phyloP scores from a whole-genome alignment of 2,329 filamentous ascomycete species.

The Fusarium subglutinans region DNA sequence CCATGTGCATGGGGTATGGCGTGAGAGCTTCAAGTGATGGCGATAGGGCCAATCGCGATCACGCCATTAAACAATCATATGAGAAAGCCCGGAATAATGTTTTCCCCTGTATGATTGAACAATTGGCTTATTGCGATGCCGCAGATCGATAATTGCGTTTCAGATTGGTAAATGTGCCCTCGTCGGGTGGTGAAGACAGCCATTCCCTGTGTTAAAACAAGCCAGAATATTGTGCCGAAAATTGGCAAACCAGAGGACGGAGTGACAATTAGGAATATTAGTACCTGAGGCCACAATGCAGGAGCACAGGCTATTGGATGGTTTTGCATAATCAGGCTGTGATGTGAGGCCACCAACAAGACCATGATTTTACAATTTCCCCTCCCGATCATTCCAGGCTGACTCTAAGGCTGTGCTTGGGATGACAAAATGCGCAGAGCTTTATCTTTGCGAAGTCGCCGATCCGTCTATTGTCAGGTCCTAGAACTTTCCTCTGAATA shows the following conservation, averaged over 20 bases:
- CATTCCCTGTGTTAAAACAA: no score
- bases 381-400: background rate
- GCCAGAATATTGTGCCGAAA: no score
- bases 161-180: no score
- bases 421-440: no score
- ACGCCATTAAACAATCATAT: background rate
- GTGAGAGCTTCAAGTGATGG: background rate
- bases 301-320: background rate
- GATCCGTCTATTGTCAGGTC: no score
- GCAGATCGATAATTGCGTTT: background rate
- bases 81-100: background rate
- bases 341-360: background rate
- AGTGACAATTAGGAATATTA: background rate
- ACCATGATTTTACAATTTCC: background rate
- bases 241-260: background rate
- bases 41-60: background rate
- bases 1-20: background rate
- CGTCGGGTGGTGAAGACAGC: no score
- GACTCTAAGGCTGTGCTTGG: background rate
- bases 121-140: background rate
- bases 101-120: fast-evolving
- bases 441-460: no score
- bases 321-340: background rate
- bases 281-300: background rate
- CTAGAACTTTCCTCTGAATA: no score